These are phyloP conservation scores for Maudiozyma turicensis DNA, from an alignment of 805 yeast genomes.

Conservation along the genomic window DNA sequence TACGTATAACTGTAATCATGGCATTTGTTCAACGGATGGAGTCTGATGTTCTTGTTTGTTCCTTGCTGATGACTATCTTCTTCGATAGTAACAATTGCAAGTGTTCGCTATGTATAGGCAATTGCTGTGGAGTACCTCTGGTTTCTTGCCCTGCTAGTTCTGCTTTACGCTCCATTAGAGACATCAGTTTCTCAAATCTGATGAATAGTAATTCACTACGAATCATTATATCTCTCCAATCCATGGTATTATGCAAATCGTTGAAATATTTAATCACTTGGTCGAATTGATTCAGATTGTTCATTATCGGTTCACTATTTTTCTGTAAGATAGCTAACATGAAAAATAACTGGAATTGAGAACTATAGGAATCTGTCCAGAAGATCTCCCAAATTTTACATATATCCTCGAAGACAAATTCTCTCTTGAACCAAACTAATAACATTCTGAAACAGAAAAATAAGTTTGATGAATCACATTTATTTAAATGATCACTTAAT, in stretches of 20 bases:
- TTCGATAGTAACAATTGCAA: constrained; percentile 52
- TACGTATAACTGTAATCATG: background rate
- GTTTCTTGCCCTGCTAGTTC: constrained; percentile 5
- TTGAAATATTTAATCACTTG: constrained; percentile 89
- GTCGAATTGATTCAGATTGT: constrained; percentile 70
- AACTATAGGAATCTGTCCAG: constrained; percentile 78
- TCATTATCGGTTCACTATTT: constrained; percentile 66
- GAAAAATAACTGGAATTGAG: constrained; percentile 81
- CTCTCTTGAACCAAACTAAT: constrained; percentile 91
- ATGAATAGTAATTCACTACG: constrained; percentile 77
- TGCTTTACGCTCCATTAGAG: constrained; percentile 55
- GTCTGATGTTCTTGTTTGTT: constrained; percentile 27
- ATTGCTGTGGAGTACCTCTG: background rate
- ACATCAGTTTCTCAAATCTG: constrained; percentile 70
- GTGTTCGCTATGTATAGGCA: constrained; percentile 23
- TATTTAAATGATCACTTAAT: constrained; percentile 69
- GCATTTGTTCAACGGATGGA: constrained; percentile 8
- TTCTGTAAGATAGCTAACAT: constrained; percentile 86
- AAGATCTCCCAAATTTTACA: constrained; percentile 83
- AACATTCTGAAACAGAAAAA: constrained; percentile 94
- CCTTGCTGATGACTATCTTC: constrained; percentile 56
- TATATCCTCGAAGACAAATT: constrained; percentile 70
- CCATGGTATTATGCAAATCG: constrained; percentile 70
- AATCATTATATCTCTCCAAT: constrained; percentile 67
- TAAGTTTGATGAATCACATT: constrained; percentile 81